phyloP scores from a whole-genome alignment of 164 flowering plant genomes.

The Buxus sempervirens region DNA sequence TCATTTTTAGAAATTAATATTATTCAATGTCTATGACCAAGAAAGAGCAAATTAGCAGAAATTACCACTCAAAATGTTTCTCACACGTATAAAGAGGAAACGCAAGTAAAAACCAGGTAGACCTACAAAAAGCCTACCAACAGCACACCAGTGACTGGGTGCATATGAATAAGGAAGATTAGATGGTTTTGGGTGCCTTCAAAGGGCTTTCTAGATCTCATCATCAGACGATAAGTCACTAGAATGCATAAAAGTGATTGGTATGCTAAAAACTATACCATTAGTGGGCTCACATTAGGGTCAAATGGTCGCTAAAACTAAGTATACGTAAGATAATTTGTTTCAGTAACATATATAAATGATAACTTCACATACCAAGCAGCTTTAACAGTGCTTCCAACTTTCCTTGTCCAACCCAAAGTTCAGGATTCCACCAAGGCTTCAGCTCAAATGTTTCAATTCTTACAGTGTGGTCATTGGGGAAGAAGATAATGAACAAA shows the following conservation, averaged over 20 bases:
- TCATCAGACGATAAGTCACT: too few relatives aligned
- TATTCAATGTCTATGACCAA: too few relatives aligned
- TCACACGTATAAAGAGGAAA: slow-evolving; percentile 5
- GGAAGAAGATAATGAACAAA: slow-evolving; percentile 14
- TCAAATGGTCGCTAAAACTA: not conserved
- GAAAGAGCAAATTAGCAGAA: too few relatives aligned
- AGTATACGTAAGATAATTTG: not conserved
- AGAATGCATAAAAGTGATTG: too few relatives aligned
- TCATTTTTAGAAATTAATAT: too few relatives aligned
- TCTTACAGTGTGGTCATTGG: slow-evolving; percentile 46
- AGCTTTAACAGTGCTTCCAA: slow-evolving; percentile 55
- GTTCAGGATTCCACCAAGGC: slow-evolving; percentile 63
- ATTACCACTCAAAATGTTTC: not conserved
- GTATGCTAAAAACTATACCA: not conserved
- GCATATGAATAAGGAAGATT: not conserved
- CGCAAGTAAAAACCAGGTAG: not conserved
- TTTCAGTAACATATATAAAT: not conserved
- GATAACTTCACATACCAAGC: slow-evolving; percentile 38
- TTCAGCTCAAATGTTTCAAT: slow-evolving; percentile 46
- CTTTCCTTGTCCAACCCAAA: slow-evolving; percentile 64
- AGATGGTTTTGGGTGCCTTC: too few relatives aligned
- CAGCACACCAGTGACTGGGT: not conserved
- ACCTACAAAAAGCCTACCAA: not conserved
- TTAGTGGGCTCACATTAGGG: not conserved
- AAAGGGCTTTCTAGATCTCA: too few relatives aligned